Evolutionary conservation across 202 grass and related monocot genomes (phyloP).

Genomic region (Hordeum pubiflorum): DNA sequence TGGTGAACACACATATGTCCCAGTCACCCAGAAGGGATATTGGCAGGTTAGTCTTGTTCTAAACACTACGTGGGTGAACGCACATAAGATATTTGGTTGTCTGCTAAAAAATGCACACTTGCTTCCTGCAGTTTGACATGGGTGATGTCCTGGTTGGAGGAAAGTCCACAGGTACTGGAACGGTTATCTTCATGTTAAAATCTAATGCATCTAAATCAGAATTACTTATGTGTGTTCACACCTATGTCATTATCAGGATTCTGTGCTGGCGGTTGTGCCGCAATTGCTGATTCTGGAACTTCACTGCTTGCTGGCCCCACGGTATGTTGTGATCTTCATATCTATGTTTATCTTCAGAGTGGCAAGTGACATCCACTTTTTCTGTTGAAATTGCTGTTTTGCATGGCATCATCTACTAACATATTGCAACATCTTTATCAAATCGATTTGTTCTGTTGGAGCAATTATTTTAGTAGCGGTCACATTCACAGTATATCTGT

Average conservation of each 20-base stretch:
- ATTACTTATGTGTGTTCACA: background rate
- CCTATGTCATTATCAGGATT: constrained; percentile 29
- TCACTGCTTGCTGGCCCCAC: constrained; percentile 83
- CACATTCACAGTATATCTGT: background rate
- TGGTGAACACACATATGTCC: constrained; percentile 68
- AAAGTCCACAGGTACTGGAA: constrained; percentile 50
- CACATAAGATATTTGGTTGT: background rate
- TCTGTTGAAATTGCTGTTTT: background rate
- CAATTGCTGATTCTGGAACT: constrained; percentile 82
- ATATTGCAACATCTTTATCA: background rate
- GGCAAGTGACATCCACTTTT: background rate
- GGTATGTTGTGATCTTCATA: constrained; percentile 24
- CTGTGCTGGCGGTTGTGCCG: constrained; percentile 48
- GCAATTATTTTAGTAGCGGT: background rate
- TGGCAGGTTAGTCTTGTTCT: constrained; percentile 63
- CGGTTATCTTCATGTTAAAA: background rate
- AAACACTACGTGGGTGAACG: too few relatives aligned
- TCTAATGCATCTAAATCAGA: background rate
- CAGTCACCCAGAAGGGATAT: constrained; percentile 84
- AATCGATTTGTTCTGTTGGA: background rate
- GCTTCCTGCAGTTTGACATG: constrained; percentile 79
- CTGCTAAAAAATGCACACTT: background rate
- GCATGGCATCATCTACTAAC: background rate
- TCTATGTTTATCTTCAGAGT: background rate
- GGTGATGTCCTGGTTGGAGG: constrained; percentile 71